Base-by-base conservation (phyloP, 2,329 filamentous ascomycete genomes). In the Colletotrichum destructivum region DNA sequence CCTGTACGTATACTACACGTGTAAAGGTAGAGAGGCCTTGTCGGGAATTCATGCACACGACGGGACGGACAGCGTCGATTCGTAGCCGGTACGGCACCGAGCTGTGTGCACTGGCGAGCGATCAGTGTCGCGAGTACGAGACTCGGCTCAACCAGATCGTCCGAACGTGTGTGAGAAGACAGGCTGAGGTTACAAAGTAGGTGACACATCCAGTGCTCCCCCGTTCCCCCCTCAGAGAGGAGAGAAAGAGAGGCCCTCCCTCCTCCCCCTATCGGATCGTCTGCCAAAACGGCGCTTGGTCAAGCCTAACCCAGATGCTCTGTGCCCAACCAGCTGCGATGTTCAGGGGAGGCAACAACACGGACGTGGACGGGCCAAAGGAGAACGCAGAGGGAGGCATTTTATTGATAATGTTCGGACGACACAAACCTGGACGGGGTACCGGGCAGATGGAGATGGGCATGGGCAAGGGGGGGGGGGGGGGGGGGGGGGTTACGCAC, bases 111-210 rank as follows among this genome's bases (percentile, higher is more conserved):
- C 44, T 71, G 61, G 55, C 35, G 42, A 61, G 35, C 44, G 49
- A 72, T 65, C 66, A n/a, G 66, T 52, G 70, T 71, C 61, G 35
- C 67, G 49, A 57, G 70, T 71, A 72, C 70, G 67, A 71, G 61
- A 66, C 61, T 71, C 67, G 70, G 67, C 64, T 64, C 60, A 42
- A 49, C 69, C 18, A 72, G 67, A 72, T 71, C 70, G 61, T 72
- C 70, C 57, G 55, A 72, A 72, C 52, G 18, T 69, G 54, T 49
- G 18, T 47, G 46, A 35, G 18, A 62, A 55, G 59, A 51, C 44
- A 51, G 8, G 40, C 46, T 38, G 35, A 38, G 9, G 35, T 9
- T 38, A 38, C 35, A 11, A 38, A 38, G 59, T 15, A 18, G 31
- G 31, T 56, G 59, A 35, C 59, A 38, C 31, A 11, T 18, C 42